Evolutionary conservation across 176 grass and related monocot genomes (phyloP).

Genomic region (Cymbopogon citratus): DNA sequence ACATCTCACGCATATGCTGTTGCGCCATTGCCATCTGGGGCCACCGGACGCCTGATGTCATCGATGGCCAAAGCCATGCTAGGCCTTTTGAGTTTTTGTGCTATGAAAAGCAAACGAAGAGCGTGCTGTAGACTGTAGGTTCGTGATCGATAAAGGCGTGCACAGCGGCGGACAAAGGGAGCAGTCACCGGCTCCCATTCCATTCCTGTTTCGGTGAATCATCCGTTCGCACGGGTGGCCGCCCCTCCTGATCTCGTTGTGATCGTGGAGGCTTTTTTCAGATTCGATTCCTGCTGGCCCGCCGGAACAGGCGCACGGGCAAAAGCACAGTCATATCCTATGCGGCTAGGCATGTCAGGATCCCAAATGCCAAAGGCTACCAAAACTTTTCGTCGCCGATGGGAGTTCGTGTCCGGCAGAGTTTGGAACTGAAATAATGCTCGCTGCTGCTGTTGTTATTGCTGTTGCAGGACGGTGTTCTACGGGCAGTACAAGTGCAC

Average conservation of each 20-base stretch:
- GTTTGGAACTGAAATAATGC: not conserved
- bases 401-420: no score
- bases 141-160: not conserved
- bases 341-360: not conserved
- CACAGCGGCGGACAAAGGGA: not conserved
- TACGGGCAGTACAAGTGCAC: slow-evolving; percentile 95
- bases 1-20: not conserved
- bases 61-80: not conserved
- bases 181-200: not conserved
- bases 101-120: not conserved
- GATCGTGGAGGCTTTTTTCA: not conserved
- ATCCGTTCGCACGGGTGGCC: slow-evolving; percentile 6
- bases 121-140: not conserved
- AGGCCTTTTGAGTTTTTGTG: not conserved
- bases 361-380: not conserved
- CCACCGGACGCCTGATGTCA: not conserved
- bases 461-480: slow-evolving; percentile 80
- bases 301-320: not conserved
- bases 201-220: slow-evolving; percentile 9
- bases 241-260: not conserved
- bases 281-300: slow-evolving; percentile 9
- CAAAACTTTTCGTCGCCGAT: not conserved
- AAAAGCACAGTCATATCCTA: not conserved
- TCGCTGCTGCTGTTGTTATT: no score
- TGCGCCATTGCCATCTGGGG: not conserved